Base-by-base conservation (phyloP, 2,329 filamentous ascomycete genomes). In the Corinectria fuckeliana region DNA sequence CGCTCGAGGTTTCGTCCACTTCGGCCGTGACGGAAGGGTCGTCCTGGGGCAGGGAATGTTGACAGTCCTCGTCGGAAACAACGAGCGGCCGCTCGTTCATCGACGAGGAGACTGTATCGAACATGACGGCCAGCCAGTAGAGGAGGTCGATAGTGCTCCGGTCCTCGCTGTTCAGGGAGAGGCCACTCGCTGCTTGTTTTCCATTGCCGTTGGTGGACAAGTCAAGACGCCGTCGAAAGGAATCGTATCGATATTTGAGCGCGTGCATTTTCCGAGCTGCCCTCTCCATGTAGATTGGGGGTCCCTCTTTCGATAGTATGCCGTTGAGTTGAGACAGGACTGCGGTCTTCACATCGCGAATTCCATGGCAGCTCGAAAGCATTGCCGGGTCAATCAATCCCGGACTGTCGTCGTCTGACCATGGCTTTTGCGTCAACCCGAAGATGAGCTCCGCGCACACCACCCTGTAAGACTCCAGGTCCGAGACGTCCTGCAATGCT, bases 111-210 rank as follows among this genome's bases (percentile, higher is more conserved):
- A 86, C 71, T 0, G 84, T 86, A 64, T 87, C 84, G 47, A 85
- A 83, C 84, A 87, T 87, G 44, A 86, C 75, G 0, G 81, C 82
- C 14, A 87, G 73, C 85, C 85, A 87, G 65, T 83, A 86, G 2
- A 87, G 66, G 10, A 87, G 71, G 11, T 82, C 77, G 23, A 87
- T 75, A 0, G 85, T 86, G 10, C 78, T 69, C 6, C 70, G 69
- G 5, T 78, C 74, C 36, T 67, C 54, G 1, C 42, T 44, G 0
- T 50, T 64, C 51, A 70, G 62, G 10, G 58, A 41, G 1, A 57
- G 4, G 0, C 55, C 20, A 3, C 65, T 55, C 0, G 41, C 44
- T 5, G 36, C 49, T 18, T 63, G 56, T 0, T 34, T 50, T 2
- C 41, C 49, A 8, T 55, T 39, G 3, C 57, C 23, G 20, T 18